A percentile compares a stretch with the other conserved stretches of the same genome.
These are phyloP conservation scores for Pholiota molesta DNA, from an alignment of 768 basidiomycete species.

Conservation along the genomic window DNA sequence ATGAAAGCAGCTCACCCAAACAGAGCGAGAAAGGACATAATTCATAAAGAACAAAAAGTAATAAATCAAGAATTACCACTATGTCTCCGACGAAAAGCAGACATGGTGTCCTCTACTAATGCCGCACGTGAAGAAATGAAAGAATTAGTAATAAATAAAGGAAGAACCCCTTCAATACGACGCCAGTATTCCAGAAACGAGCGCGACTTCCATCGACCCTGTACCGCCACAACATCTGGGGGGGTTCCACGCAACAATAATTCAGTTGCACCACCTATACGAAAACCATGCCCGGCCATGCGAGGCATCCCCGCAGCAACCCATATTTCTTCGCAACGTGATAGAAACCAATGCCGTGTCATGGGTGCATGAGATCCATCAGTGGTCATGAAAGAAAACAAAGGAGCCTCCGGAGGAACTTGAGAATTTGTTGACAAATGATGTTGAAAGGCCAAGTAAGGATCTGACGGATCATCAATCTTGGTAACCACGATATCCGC, in stretches of 20 bases:
- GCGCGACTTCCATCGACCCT: slow-evolving; percentile 36
- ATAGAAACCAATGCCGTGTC: not conserved
- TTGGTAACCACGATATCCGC: slow-evolving; percentile 29
- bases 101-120: no score
- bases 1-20: no score
- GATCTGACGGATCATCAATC: not conserved
- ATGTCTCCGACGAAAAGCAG: no score
- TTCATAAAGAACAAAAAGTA: no score
- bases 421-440: not conserved
- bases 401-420: slow-evolving; percentile 20
- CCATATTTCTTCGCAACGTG: slow-evolving; percentile 18
- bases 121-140: not conserved
- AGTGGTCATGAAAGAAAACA: slow-evolving; percentile 21
- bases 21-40: no score
- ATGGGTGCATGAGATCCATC: not conserved
- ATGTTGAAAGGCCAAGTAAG: not conserved
- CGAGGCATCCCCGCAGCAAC: not conserved
- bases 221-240: slow-evolving; percentile 34
- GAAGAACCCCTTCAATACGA: slow-evolving; percentile 15
- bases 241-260: slow-evolving; percentile 27
- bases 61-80: no score
- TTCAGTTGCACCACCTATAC: slow-evolving; percentile 28
- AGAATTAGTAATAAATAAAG: slow-evolving; percentile 12
- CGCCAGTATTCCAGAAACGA: slow-evolving; percentile 25
- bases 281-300: slow-evolving; percentile 23